A percentile compares a stretch with the other conserved stretches of the same genome.
These are phyloP conservation scores for Bonia amplexicaulis DNA, from an alignment of 176 grass and related monocot genomes.

Conservation along the genomic window DNA sequence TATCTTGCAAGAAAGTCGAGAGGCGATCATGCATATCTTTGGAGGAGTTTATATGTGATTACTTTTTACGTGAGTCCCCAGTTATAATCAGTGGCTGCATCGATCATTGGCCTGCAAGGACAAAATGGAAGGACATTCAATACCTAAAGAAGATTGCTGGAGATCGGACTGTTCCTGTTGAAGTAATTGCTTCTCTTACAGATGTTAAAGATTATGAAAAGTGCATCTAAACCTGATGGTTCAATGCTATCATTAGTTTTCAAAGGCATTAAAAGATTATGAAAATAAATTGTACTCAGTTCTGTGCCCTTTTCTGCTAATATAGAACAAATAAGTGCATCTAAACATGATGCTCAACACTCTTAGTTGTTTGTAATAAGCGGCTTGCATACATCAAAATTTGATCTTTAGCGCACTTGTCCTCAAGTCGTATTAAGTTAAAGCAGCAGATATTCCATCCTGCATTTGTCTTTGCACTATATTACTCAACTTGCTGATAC, in stretches of 20 bases:
- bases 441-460: background rate
- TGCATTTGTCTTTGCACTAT: background rate
- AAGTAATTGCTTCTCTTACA: conserved; percentile 56
- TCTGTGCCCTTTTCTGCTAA: background rate
- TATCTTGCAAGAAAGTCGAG: conserved; percentile 71
- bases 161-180: conserved; percentile 91
- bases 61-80: conserved; percentile 61
- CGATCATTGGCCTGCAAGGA: conserved; percentile 80
- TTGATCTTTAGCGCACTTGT: background rate
- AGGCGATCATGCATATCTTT: conserved; percentile 55
- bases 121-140: conserved; percentile 84
- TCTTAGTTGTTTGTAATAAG: conserved; percentile 8
- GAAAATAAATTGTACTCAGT: background rate
- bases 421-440: background rate
- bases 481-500: background rate
- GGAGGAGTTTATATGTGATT: conserved; percentile 85
- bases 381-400: background rate
- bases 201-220: conserved; percentile 3
- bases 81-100: conserved; percentile 83
- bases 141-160: conserved; percentile 89
- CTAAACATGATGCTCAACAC: background rate
- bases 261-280: background rate
- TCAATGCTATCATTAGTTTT: background rate
- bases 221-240: background rate
- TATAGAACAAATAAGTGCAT: background rate